These are phyloP conservation scores for Pterocarpus santalinus DNA, from an alignment of 306 rosid species.

Conservation along the genomic window DNA sequence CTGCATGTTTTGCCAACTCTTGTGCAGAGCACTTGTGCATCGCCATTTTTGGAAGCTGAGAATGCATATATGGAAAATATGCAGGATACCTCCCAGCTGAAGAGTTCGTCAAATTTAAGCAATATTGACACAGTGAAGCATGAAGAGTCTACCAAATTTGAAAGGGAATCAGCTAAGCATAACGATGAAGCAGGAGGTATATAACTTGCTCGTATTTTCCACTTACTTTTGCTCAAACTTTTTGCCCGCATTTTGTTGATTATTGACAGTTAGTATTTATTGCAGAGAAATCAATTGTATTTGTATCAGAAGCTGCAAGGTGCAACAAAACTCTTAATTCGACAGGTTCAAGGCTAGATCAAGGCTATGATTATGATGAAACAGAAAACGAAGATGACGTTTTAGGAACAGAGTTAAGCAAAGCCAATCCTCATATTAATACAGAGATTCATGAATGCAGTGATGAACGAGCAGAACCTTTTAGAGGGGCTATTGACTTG, in stretches of 20 bases:
- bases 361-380: slow-evolving; percentile 43
- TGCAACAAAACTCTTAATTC: slow-evolving; percentile 47
- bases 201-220: slow-evolving; percentile 29
- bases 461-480: slow-evolving; percentile 55
- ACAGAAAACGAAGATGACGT: slow-evolving; percentile 50
- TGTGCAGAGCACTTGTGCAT: slow-evolving; percentile 74
- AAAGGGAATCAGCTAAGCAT: slow-evolving; percentile 49
- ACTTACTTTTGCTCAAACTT: background rate
- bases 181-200: slow-evolving; percentile 56
- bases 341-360: slow-evolving; percentile 50
- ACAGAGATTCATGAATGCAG: slow-evolving; percentile 46
- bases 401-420: slow-evolving; percentile 48
- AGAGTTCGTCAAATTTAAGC: slow-evolving; percentile 63
- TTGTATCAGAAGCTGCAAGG: slow-evolving; percentile 51
- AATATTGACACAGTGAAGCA: slow-evolving; percentile 46
- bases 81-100: slow-evolving; percentile 63
- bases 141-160: slow-evolving; percentile 44
- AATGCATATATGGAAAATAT: slow-evolving; percentile 61
- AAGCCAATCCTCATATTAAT: slow-evolving; percentile 46
- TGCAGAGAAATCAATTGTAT: slow-evolving; percentile 61
- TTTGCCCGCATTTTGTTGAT: slow-evolving; percentile 35
- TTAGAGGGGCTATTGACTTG: slow-evolving; percentile 70
- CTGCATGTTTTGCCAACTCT: slow-evolving; percentile 59
- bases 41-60: slow-evolving; percentile 68
- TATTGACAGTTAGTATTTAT: slow-evolving; percentile 28